Evolutionary conservation across 2,329 filamentous ascomycete genomes (phyloP).

Genomic region (Cladosporium oxysporum): DNA sequence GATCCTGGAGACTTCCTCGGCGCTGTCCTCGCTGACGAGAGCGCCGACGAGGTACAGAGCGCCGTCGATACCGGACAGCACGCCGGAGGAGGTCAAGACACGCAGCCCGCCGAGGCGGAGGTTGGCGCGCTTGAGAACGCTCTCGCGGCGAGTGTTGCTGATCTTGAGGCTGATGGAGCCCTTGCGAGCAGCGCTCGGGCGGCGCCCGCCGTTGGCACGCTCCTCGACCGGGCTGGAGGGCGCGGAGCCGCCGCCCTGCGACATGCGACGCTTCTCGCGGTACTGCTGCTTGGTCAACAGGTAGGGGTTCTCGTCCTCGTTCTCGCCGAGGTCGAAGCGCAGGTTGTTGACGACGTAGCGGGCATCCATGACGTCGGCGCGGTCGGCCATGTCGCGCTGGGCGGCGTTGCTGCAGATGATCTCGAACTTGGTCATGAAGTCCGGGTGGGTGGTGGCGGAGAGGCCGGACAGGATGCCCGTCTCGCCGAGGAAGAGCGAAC

Average conservation of each 20-base stretch:
- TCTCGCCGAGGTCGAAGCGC: conserved; percentile 75
- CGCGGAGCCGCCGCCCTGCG: conserved; percentile 48
- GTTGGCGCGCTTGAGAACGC: conserved; percentile 73
- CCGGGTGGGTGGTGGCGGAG: conserved; percentile 79
- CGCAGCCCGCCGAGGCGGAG: conserved; percentile 69
- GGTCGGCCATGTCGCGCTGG: conserved; percentile 68
- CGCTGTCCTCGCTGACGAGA: conserved; percentile 74
- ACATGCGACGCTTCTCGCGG: conserved; percentile 51
- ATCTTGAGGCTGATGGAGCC: conserved; percentile 80
- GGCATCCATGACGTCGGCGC: conserved; percentile 80
- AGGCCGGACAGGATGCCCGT: conserved; percentile 77
- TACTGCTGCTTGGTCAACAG: conserved; percentile 67
- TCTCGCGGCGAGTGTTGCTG: conserved; percentile 74
- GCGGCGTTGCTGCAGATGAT: conserved; percentile 75
- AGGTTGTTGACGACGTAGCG: conserved; percentile 91
- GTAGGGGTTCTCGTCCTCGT: conserved; percentile 81
- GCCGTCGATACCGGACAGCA: conserved; percentile 80
- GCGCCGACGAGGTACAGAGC: conserved; percentile 82
- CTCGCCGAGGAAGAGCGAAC: conserved; percentile 73
- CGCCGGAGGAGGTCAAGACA: conserved; percentile 78
- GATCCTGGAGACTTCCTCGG: conserved; percentile 70
- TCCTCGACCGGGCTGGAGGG: conserved; percentile 34
- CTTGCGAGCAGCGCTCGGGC: conserved; percentile 59
- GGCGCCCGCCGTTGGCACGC: conserved; percentile 38
- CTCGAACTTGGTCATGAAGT: conserved; percentile 78